Percentiles rank a stretch among this genome's conserved stretches.
Evolutionary conservation across 2,329 filamentous ascomycete species (phyloP).

Genomic region (Hypoxylon sp.): DNA sequence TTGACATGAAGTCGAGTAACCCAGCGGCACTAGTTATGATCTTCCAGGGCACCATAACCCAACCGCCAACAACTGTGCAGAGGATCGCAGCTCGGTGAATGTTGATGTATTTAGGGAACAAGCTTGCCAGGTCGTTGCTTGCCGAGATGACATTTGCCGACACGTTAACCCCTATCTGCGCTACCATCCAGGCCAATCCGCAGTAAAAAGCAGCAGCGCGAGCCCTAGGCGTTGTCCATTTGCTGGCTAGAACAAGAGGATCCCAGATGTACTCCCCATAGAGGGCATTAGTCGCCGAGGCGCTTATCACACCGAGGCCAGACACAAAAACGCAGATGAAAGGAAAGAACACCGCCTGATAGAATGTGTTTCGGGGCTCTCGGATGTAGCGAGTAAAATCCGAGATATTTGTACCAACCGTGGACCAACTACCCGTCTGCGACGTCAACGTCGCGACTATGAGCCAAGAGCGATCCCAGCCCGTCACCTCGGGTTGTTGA

Average conservation of each 20-base stretch:
- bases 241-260: constrained; percentile 30
- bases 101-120: constrained; percentile 37
- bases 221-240: constrained; percentile 38
- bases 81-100: constrained; percentile 33
- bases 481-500: constrained; percentile 5
- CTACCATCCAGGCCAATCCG: constrained; percentile 33
- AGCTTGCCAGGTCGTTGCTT: constrained; percentile 31
- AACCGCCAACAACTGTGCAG: constrained; percentile 30
- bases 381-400: constrained; percentile 37
- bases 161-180: constrained; percentile 39
- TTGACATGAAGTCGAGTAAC: constrained; percentile 35
- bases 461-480: constrained; percentile 12
- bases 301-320: constrained; percentile 51
- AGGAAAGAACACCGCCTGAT: constrained; percentile 49
- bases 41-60: constrained; percentile 36
- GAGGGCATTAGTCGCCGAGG: constrained; percentile 31
- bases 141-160: constrained; percentile 39
- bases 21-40: constrained; percentile 31
- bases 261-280: constrained; percentile 38
- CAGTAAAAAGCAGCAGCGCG: constrained; percentile 40
- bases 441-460: constrained; percentile 9
- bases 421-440: constrained; percentile 39
- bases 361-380: constrained; percentile 43
- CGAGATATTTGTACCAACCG: constrained; percentile 43
- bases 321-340: constrained; percentile 49